Percentiles rank a stretch among this genome's conserved stretches.
phyloP scores from a whole-genome alignment of 257 asterid species.

The Cynanchum wilfordii region DNA sequence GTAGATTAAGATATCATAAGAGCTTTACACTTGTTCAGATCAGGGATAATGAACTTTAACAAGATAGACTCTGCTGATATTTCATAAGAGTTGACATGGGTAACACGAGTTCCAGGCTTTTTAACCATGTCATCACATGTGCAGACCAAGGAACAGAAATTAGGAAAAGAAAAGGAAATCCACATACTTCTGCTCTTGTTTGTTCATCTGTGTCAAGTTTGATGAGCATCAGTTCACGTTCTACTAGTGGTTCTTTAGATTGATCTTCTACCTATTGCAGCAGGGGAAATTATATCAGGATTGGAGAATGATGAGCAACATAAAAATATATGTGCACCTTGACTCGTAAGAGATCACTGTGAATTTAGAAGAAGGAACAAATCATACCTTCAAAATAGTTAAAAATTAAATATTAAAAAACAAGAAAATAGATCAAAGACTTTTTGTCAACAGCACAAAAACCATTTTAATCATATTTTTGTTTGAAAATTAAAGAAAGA shows the following conservation, averaged over 20 bases:
- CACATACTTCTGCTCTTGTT: conserved; percentile 59
- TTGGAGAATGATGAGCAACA: conserved; percentile 8
- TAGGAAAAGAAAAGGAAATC: conserved; percentile 5
- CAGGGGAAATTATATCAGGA: conserved; percentile 15
- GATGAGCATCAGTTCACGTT: conserved; percentile 84
- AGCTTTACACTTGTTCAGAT: background rate
- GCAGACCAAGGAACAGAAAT: conserved; percentile 1
- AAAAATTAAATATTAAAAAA: no score
- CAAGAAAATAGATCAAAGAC: no score
- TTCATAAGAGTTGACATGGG: background rate
- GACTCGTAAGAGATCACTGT: no score
- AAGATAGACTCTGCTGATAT: background rate
- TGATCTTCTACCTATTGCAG: conserved; percentile 68
- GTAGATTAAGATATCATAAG: background rate
- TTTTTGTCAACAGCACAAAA: no score
- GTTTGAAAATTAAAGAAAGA: no score
- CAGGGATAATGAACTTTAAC: background rate
- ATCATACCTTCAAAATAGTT: no score
- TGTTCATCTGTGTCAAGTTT: conserved; percentile 62
- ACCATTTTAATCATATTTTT: no score
- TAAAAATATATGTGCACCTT: background rate
- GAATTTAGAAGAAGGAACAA: no score
- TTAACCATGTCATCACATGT: background rate
- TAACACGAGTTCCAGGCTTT: background rate
- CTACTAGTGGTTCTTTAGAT: conserved; percentile 74